Evolutionary conservation across 345 rosid species (phyloP), one percentile per base, ranked within the genome.

Genomic region (Gossypium anomalum): DNA sequence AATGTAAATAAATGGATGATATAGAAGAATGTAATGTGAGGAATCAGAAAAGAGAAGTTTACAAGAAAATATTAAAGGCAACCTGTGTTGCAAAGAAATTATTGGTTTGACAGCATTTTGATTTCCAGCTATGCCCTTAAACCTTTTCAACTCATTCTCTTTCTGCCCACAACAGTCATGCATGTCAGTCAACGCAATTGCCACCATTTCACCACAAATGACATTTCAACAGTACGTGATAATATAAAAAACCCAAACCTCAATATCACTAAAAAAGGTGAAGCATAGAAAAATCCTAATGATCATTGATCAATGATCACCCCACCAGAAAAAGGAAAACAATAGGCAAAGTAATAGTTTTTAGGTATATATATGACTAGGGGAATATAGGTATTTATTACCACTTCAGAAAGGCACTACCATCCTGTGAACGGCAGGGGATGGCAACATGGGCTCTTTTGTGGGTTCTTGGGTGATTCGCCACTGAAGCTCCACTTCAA

Each of bases 321-420:
- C 49, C 49, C 25, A 6, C 10, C 52, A 19, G 45, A 67, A 72
- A 4, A 34, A 34, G 7, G 41, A 34, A 34, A 34, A 34, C 41
- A 34, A 34, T 34, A 34, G 41, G 41, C 1, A 13, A 43, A 60
- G 4, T 12, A 29, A 45, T 45, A 45, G 10, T 11, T 45, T 45
- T 45, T 10, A 45, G 49, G 14, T 45, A 47, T 47, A 47, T 47
- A 47, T 12, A 25, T 0, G 16, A 1, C 1, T 34, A 34, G 41
- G 41, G 41, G 0, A 34, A 34, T 34, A 5, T 34, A 4, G 41
- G 41, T 34, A 20, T 7, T 22, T 1, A 44, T 25, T 81, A 93
- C 98, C 98, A 92, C 55, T 81, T 86, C 55, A 88, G 51, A 27
- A 90, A 92, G 65, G 97, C 98, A 72, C 96, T 92, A 3, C 94